phyloP scores from a whole-genome alignment of 2,329 filamentous ascomycete genomes.

The Arthrobotrys sphaeroides region DNA sequence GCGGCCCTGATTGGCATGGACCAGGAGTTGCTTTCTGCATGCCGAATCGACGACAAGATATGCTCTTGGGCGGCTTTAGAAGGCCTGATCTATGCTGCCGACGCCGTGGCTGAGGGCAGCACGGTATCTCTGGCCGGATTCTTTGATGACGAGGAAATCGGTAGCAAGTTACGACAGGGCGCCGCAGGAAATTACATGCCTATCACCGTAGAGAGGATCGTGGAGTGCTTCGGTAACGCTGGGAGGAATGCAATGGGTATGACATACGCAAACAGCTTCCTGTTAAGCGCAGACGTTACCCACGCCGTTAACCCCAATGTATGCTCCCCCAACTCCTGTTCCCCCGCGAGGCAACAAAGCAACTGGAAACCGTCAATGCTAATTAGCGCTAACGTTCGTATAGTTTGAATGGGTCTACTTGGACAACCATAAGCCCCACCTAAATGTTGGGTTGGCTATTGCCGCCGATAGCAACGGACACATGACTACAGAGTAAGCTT shows the following conservation, averaged over 20 bases:
- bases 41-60: conserved; percentile 96
- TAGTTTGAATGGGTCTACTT: conserved; percentile 81
- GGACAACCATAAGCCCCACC: conserved; percentile 81
- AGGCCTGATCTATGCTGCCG: conserved; percentile 76
- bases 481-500: conserved; percentile 81
- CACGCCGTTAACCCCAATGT: conserved; percentile 91
- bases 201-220: conserved; percentile 79
- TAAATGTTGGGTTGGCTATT: conserved; percentile 87
- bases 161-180: conserved; percentile 87
- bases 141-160: conserved; percentile 97
- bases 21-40: conserved; percentile 92
- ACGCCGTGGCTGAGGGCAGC: conserved; percentile 67
- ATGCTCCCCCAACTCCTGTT: not conserved
- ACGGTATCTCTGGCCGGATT: conserved; percentile 89
- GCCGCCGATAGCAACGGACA: conserved; percentile 87
- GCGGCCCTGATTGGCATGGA: conserved; percentile 84
- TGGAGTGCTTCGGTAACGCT: conserved; percentile 65
- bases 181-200: conserved; percentile 89
- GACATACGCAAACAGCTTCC: conserved; percentile 90
- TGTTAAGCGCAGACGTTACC: conserved; percentile 90
- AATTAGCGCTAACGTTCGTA: not conserved
- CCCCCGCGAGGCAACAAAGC: too few relatives aligned
- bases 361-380: not conserved
- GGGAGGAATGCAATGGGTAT: conserved; percentile 71
- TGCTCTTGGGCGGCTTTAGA: conserved; percentile 92